These are phyloP conservation scores for Rutstroemia sydowiana DNA, from an alignment of 2,329 filamentous ascomycete species.

Conservation along the genomic window DNA sequence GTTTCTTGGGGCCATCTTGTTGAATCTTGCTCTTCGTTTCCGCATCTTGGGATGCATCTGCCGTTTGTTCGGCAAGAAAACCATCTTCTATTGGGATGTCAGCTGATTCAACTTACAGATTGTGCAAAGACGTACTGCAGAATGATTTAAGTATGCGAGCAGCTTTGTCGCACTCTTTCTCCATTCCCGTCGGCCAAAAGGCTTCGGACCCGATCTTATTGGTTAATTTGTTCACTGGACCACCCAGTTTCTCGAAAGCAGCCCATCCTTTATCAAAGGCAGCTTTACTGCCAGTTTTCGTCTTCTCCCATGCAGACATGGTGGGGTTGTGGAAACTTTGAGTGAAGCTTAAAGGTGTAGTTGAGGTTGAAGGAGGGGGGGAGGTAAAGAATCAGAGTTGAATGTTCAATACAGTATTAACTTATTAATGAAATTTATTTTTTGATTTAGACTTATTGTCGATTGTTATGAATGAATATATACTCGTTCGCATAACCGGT, in stretches of 20 bases:
- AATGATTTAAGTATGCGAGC: slow-evolving; percentile 85
- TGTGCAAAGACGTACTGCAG: slow-evolving; percentile 58
- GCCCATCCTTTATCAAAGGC: slow-evolving; percentile 12
- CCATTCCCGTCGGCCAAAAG: slow-evolving; percentile 79
- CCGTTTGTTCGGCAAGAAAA: slow-evolving; percentile 41
- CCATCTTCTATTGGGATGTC: slow-evolving; percentile 47
- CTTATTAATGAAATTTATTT: too few species aligned
- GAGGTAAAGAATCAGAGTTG: neutral
- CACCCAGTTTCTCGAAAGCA: slow-evolving; percentile 35
- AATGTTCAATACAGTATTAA: too few species aligned
- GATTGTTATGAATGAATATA: too few species aligned
- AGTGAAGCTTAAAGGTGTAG: neutral
- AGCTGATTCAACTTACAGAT: slow-evolving; percentile 16
- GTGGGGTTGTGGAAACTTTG: neutral
- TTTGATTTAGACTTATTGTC: too few species aligned
- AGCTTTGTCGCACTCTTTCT: slow-evolving; percentile 87
- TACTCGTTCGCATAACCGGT: too few species aligned
- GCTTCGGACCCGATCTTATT: slow-evolving; percentile 77
- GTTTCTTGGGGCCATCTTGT: slow-evolving; percentile 36
- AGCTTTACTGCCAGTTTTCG: slow-evolving; percentile 9
- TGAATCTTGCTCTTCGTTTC: slow-evolving; percentile 36
- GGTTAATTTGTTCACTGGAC: slow-evolving; percentile 71
- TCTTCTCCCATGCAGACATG: slow-evolving; percentile 6
- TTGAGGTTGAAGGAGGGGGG: neutral
- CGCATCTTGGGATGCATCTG: slow-evolving; percentile 1